Evolutionary conservation across 495 filamentous ascomycete genomes (phyloP), one percentile per base, ranked within the genome.

Genomic region (Cladorrhinum samala): DNA sequence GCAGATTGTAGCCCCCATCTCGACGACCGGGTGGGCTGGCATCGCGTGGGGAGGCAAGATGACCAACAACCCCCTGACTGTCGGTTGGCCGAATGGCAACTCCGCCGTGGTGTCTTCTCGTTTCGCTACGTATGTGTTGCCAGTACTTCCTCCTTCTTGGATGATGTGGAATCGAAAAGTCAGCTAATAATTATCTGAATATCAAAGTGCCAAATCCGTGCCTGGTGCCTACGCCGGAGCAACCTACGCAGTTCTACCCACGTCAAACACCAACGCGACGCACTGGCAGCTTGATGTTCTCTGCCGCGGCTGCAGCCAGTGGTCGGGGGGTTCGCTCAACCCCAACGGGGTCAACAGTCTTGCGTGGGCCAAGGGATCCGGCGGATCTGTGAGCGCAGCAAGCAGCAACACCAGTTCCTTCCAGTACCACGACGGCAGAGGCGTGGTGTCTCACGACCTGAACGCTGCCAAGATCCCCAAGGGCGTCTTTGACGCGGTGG

Each of bases 11-110:
- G 74, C 74, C 11, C 71, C 69, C 0, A 61, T 67, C 5, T 55
- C 64, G 20, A 49, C 48, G 11, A 66, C 67, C 2, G 74, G 70
- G 18, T 80, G 77, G 77, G 70, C 67, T 0, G 74, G 67, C 5
- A 37, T 80, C 14, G 71, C 70, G 1, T 78, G 72, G 75, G 77
- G 71, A 18, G 77, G 77, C 8, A 72, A 65, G 49, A 80, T 80
- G 77, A 56, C 65, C 11, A 65, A 65, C 36, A 77, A 78, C 54
- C 77, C 77, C 9, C 64, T 80, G 37, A 70, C 71, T 0, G 59
- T 80, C 1, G 71, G 51, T 0, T 80, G 74, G 72, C 52, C 63
- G 8, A 61, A 53, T 20, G 72, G 72, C 0, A 61, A 74, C 14
- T 58, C 17, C 3, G 66, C 68, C 0, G 51, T 74, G 1, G 61